Evolutionary conservation across 2,329 filamentous ascomycete genomes (phyloP).

Genomic region (Ceratocystis albifundus): DNA sequence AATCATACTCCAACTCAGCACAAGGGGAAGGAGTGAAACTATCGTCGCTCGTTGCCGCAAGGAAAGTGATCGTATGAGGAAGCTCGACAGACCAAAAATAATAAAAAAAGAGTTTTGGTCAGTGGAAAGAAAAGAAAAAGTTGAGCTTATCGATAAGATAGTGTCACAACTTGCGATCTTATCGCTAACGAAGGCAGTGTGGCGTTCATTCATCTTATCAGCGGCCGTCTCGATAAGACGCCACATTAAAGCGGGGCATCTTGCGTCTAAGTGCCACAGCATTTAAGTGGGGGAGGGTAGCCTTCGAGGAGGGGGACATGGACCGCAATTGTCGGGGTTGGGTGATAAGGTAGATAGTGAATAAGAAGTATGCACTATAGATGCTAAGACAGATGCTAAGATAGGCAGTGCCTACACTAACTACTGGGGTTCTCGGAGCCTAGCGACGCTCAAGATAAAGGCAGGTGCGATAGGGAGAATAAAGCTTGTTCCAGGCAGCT

Average conservation of each 20-base stretch:
- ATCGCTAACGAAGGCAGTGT: background rate
- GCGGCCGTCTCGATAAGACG: background rate
- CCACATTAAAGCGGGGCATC: background rate
- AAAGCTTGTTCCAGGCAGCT: no score
- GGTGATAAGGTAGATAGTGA: background rate
- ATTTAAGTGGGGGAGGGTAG: no score
- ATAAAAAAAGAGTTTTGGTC: background rate
- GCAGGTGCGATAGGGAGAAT: no score
- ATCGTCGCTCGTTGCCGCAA: background rate
- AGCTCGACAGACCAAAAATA: background rate
- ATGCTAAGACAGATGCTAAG: background rate
- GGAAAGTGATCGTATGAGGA: background rate
- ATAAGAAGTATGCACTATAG: background rate
- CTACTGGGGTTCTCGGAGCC: no score
- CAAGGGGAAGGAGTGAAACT: background rate
- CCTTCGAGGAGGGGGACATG: no score
- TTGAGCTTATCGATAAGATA: slow-evolving; percentile 16
- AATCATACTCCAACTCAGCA: background rate
- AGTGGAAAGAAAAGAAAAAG: slow-evolving; percentile 7
- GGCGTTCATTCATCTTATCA: background rate
- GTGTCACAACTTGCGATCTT: background rate
- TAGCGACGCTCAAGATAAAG: no score
- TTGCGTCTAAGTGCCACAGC: slow-evolving; percentile 12
- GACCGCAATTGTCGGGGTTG: no score
- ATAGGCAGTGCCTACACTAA: background rate